Evolutionary conservation across 495 filamentous ascomycete genomes (phyloP).

Genomic region (Amphirosellinia nigrospora): DNA sequence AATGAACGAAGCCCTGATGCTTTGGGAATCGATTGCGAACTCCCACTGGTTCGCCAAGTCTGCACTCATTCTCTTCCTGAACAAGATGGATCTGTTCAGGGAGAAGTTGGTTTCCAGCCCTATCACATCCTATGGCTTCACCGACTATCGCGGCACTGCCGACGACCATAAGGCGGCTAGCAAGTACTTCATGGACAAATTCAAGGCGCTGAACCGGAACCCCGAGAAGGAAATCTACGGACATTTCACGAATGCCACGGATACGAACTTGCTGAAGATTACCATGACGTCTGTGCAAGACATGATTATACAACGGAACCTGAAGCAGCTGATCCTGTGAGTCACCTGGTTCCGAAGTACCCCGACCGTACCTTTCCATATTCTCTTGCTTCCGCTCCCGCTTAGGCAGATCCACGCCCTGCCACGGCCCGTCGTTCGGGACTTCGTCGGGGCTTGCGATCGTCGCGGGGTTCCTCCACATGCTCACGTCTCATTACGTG

Average conservation of each 20-base stretch:
- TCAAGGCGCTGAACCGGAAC: slow-evolving; percentile 83
- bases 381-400: slow-evolving; percentile 15
- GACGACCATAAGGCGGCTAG: slow-evolving; percentile 51
- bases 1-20: slow-evolving; percentile 99
- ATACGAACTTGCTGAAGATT: slow-evolving; percentile 93
- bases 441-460: slow-evolving; percentile 16
- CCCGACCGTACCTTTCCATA: slow-evolving; percentile 24
- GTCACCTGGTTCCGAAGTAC: slow-evolving; percentile 35
- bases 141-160: slow-evolving; percentile 71
- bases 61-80: slow-evolving; percentile 95
- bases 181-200: slow-evolving; percentile 82
- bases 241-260: slow-evolving; percentile 92
- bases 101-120: slow-evolving; percentile 81
- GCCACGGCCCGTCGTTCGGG: slow-evolving; percentile 24
- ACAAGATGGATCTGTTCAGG: slow-evolving; percentile 99
- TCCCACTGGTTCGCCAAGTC: slow-evolving; percentile 97
- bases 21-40: slow-evolving; percentile 97
- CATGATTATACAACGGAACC: slow-evolving; percentile 98
- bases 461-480: slow-evolving; percentile 25
- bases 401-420: slow-evolving; percentile 18
- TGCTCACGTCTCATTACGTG: slow-evolving; percentile 8
- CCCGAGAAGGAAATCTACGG: slow-evolving; percentile 89
- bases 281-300: slow-evolving; percentile 98
- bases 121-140: slow-evolving; percentile 86
- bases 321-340: slow-evolving; percentile 94